A percentile compares a stretch with the other conserved stretches of the same genome.
Evolutionary conservation across 306 rosid species (phyloP).

Genomic region (Quercus engelmannii): DNA sequence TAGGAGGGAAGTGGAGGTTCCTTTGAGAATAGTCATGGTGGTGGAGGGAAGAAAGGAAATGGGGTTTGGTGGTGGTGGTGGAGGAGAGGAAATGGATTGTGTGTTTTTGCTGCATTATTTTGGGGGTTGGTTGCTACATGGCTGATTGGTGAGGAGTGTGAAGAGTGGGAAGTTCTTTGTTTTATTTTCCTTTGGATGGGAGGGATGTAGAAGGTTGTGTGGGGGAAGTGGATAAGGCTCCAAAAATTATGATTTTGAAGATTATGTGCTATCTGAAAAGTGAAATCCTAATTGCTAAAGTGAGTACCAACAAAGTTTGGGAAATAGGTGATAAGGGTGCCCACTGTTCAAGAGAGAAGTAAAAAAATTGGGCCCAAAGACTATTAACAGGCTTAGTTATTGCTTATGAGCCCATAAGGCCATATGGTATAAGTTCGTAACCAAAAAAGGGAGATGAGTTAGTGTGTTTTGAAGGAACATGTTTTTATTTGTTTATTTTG

Average conservation of each 20-base stretch:
- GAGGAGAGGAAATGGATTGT: conserved; percentile 23
- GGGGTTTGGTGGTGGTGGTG: background rate
- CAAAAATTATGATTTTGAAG: background rate
- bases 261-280: background rate
- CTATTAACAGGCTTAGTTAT: too few relatives aligned
- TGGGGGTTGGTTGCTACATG: background rate
- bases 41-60: background rate
- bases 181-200: background rate
- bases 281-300: background rate
- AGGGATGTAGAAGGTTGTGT: too few relatives aligned
- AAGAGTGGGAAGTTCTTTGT: conserved; percentile 3
- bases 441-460: too few relatives aligned
- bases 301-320: background rate
- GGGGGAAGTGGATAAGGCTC: background rate
- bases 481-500: too few relatives aligned
- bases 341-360: background rate
- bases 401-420: too few relatives aligned
- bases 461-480: too few relatives aligned
- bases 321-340: background rate
- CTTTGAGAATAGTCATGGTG: background rate
- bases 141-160: conserved; percentile 8
- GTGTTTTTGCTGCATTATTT: conserved; percentile 14
- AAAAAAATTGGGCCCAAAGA: background rate
- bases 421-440: too few relatives aligned
- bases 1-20: conserved; percentile 1